These are phyloP conservation scores for Russula dissimulans DNA, from an alignment of 768 basidiomycete species.

Conservation along the genomic window DNA sequence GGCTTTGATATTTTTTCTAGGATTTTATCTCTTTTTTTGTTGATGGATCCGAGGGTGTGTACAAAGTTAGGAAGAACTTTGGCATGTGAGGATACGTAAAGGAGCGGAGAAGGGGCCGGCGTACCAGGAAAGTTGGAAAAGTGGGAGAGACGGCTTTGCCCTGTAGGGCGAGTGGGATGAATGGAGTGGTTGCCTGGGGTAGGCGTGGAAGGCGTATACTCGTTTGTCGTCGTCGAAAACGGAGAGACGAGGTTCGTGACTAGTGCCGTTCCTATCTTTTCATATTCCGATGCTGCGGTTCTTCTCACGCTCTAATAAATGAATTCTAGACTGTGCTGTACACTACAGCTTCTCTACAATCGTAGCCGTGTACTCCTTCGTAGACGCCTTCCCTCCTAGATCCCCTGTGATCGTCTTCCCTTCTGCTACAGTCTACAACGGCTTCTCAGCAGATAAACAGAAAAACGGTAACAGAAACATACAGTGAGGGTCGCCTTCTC, in stretches of 20 bases:
- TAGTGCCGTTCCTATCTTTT: background rate
- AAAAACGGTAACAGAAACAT: slow-evolving; percentile 6
- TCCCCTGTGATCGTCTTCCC: slow-evolving; percentile 94
- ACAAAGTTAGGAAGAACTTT: slow-evolving; percentile 16
- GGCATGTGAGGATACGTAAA: background rate
- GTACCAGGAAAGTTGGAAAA: slow-evolving; percentile 39
- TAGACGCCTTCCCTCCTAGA: slow-evolving; percentile 86
- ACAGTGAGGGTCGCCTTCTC: slow-evolving; percentile 87
- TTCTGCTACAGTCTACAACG: slow-evolving; percentile 83
- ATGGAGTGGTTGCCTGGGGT: slow-evolving; percentile 47
- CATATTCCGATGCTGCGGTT: slow-evolving; percentile 16
- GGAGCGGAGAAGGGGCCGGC: slow-evolving; percentile 13
- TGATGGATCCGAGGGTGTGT: slow-evolving; percentile 12
- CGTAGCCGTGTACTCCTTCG: slow-evolving; percentile 79
- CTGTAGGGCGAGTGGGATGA: slow-evolving; percentile 76
- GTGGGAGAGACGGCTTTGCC: slow-evolving; percentile 62
- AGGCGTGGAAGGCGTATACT: slow-evolving; percentile 40
- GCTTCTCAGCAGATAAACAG: background rate
- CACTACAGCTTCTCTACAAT: slow-evolving; percentile 63
- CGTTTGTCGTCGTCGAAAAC: slow-evolving; percentile 20
- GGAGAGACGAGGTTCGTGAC: slow-evolving; percentile 12
- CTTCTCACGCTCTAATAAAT: slow-evolving; percentile 15
- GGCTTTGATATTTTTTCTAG: slow-evolving; percentile 34
- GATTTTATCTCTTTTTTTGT: slow-evolving; percentile 38
- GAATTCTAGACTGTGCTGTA: background rate